Conservation (phyloP, 495 filamentous ascomycete genomes). For the Choiromyces venosus region DNA sequence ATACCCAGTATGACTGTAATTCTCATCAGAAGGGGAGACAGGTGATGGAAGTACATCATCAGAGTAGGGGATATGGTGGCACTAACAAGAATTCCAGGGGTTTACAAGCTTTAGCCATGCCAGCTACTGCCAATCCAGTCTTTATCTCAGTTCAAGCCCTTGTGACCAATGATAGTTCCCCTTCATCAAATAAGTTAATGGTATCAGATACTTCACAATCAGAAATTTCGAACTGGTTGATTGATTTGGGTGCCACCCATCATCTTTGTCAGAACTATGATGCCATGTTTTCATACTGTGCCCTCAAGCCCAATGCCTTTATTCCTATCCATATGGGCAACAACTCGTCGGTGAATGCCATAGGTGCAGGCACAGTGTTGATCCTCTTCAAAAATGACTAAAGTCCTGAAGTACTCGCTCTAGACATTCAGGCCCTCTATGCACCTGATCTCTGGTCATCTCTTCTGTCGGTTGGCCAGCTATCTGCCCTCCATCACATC, state of each 20-base stretch:
- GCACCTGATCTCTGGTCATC: background rate
- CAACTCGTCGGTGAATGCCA: background rate
- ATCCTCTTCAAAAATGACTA: background rate
- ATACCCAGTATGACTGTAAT: background rate
- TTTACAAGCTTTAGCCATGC: background rate
- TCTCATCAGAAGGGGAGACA: background rate
- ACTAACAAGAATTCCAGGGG: background rate
- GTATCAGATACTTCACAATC: background rate
- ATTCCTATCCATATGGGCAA: background rate
- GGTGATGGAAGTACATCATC: background rate
- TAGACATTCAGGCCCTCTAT: constrained; percentile 5
- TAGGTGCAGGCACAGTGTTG: background rate
- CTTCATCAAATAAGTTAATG: background rate
- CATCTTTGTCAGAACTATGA: background rate
- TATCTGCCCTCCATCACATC: background rate
- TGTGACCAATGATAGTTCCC: background rate
- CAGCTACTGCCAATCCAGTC: background rate
- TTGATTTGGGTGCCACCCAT: constrained; percentile 10
- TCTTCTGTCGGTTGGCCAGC: constrained; percentile 3
- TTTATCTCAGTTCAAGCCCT: background rate
- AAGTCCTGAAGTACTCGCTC: background rate
- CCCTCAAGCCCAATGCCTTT: background rate
- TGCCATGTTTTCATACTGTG: background rate
- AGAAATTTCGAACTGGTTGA: constrained; percentile 6
- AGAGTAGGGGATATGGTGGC: background rate